Percentiles rank a stretch among this genome's conserved stretches.
phyloP scores from a whole-genome alignment of 495 filamentous ascomycete genomes.

The Penicillium turbatum region DNA sequence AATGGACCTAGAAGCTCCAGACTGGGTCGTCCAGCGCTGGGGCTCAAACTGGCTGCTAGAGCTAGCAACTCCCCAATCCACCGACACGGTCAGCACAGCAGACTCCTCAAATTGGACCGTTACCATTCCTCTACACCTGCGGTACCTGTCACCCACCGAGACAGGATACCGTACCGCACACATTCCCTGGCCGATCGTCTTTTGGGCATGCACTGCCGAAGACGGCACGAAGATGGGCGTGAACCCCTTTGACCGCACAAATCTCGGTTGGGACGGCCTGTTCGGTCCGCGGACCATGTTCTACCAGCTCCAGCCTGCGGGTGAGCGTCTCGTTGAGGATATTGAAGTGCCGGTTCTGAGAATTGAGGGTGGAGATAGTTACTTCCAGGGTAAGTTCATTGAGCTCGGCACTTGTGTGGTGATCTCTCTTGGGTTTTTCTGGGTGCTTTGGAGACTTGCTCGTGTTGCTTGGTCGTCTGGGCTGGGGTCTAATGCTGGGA shows the following conservation, averaged over 20 bases:
- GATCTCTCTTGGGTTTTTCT: slow-evolving; percentile 68
- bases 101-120: slow-evolving; percentile 55
- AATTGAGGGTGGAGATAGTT: slow-evolving; percentile 33
- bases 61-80: slow-evolving; percentile 48
- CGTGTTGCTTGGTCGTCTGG: slow-evolving; percentile 33
- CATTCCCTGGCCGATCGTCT: slow-evolving; percentile 74
- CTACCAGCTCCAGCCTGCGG: slow-evolving; percentile 69
- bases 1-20: slow-evolving; percentile 89
- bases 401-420: slow-evolving; percentile 66
- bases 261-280: slow-evolving; percentile 81
- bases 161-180: slow-evolving; percentile 43
- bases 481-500: slow-evolving; percentile 1
- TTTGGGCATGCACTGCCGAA: slow-evolving; percentile 85
- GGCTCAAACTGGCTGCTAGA: slow-evolving; percentile 77
- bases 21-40: slow-evolving; percentile 74
- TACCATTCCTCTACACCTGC: slow-evolving; percentile 80
- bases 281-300: slow-evolving; percentile 81
- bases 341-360: slow-evolving; percentile 71
- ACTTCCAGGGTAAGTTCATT: slow-evolving; percentile 54
- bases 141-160: slow-evolving; percentile 64
- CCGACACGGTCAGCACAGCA: slow-evolving; percentile 8
- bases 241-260: slow-evolving; percentile 80
- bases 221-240: slow-evolving; percentile 67
- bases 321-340: slow-evolving; percentile 50
- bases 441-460: slow-evolving; percentile 66